Evolutionary conservation across 2,329 filamentous ascomycete species (phyloP).

Genomic region (Aspergillus udagawae): DNA sequence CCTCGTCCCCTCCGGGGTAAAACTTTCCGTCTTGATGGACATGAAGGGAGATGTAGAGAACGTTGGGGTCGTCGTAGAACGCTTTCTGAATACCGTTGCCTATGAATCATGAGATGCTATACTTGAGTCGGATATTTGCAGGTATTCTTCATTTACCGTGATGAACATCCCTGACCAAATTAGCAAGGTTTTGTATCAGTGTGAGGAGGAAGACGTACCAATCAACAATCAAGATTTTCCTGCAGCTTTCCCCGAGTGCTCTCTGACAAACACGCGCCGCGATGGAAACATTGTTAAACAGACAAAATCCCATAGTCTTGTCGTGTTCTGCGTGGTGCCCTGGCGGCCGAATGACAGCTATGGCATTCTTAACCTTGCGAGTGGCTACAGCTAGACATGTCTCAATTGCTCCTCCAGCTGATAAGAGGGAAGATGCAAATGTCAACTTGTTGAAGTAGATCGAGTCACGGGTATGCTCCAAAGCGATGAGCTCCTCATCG

Average conservation of each 20-base stretch:
- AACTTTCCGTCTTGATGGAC: conserved; percentile 80
- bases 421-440: conserved; percentile 74
- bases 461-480: conserved; percentile 69
- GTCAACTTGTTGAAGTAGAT: conserved; percentile 81
- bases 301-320: conserved; percentile 86
- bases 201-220: conserved; percentile 61
- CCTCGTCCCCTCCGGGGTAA: conserved; percentile 66
- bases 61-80: conserved; percentile 90
- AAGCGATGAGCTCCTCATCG: conserved; percentile 60
- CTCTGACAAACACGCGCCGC: conserved; percentile 83
- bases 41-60: conserved; percentile 92
- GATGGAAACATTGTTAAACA: conserved; percentile 97
- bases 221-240: conserved; percentile 88
- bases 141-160: conserved; percentile 46
- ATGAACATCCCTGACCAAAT: conserved; percentile 58
- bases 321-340: conserved; percentile 92
- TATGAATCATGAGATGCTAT: conserved; percentile 23
- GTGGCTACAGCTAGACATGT: conserved; percentile 87
- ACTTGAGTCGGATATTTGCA: not conserved
- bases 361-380: conserved; percentile 84
- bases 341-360: conserved; percentile 90
- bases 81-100: conserved; percentile 95
- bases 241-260: conserved; percentile 73
- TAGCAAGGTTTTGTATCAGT: conserved; percentile 10
- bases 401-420: conserved; percentile 90